phyloP scores from a whole-genome alignment of 176 grass and related monocot genomes.

The Aegilops bicornis region DNA sequence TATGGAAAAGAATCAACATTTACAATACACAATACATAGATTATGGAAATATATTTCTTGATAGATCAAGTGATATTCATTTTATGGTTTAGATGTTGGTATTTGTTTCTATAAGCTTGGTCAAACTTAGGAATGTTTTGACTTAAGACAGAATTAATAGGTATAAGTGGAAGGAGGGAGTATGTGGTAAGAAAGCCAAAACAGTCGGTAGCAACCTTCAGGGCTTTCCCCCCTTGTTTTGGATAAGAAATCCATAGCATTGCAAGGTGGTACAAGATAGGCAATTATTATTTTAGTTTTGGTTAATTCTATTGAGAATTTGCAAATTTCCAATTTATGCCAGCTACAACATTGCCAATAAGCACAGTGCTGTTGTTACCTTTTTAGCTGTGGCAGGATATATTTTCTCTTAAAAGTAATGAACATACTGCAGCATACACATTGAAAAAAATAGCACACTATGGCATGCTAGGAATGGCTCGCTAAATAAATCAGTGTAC shows the following conservation, averaged over 20 bases:
- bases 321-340: not conserved
- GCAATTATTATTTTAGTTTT: not conserved
- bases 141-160: not conserved
- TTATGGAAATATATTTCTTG: not conserved
- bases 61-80: too few species aligned
- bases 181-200: not conserved
- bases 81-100: not conserved
- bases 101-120: not conserved
- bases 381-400: not conserved
- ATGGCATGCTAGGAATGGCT: too few species aligned
- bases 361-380: not conserved
- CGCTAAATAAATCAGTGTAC: too few species aligned
- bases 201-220: not conserved
- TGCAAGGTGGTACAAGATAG: not conserved
- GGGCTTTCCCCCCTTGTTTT: not conserved
- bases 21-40: not conserved
- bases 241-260: not conserved
- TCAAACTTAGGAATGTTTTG: not conserved
- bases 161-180: not conserved
- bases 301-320: not conserved
- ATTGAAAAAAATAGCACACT: too few species aligned
- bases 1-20: not conserved
- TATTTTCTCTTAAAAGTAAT: not conserved
- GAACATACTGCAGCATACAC: not conserved
- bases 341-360: not conserved